These are phyloP conservation scores for Euphorbia lathyris DNA, from an alignment of 345 rosid genomes.

Conservation along the genomic window DNA sequence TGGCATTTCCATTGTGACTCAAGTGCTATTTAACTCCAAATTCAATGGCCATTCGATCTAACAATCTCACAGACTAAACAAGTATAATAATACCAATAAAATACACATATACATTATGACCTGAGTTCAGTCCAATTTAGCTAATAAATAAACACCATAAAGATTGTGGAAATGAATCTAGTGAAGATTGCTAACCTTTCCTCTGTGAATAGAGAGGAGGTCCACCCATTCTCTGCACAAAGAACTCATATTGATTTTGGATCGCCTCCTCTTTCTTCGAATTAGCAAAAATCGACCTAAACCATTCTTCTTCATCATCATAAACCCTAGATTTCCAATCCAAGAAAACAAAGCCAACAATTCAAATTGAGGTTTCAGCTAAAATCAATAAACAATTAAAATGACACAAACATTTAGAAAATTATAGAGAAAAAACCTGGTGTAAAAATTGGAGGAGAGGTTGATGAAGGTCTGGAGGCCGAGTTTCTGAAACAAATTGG, in stretches of 20 bases:
- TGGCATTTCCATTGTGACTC: background rate
- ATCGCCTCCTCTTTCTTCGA: slow-evolving; percentile 87
- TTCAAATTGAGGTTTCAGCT: background rate
- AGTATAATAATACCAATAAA: too few species aligned
- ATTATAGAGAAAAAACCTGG: slow-evolving; percentile 37
- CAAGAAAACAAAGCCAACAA: background rate
- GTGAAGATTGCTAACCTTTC: slow-evolving; percentile 40
- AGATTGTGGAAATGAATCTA: too few species aligned
- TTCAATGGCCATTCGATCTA: too few species aligned
- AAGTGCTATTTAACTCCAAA: background rate
- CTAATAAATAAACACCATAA: too few species aligned
- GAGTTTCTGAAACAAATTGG: slow-evolving; percentile 68
- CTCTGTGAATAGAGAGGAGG: slow-evolving; percentile 83
- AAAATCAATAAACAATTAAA: background rate
- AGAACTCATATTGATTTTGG: slow-evolving; percentile 88
- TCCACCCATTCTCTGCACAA: slow-evolving; percentile 94
- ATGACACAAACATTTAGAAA: too few species aligned
- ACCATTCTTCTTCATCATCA: slow-evolving; percentile 83
- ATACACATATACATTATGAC: too few species aligned
- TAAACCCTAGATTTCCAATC: slow-evolving; percentile 50
- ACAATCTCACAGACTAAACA: background rate
- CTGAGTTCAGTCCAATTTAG: too few species aligned
- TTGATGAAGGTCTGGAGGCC: slow-evolving; percentile 79
- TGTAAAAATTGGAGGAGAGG: slow-evolving; percentile 90
- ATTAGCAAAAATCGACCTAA: slow-evolving; percentile 61